Conservation (phyloP, 176 grass and related monocot genomes). For the Ensete ventricosum region DNA sequence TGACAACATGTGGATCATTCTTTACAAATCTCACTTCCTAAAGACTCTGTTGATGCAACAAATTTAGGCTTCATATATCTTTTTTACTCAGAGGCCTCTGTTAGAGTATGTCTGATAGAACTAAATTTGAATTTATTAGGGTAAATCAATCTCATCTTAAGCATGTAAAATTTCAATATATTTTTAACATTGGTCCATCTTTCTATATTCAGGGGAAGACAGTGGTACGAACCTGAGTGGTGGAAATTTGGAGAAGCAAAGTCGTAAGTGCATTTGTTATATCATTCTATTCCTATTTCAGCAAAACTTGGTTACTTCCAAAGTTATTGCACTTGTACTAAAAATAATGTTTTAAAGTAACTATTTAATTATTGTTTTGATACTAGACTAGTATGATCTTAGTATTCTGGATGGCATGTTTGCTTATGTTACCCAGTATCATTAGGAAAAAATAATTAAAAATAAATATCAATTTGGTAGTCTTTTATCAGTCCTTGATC, state of each 20-base stretch:
- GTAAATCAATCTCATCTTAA: not conserved
- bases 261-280: slow-evolving; percentile 43
- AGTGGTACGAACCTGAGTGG: slow-evolving; percentile 99
- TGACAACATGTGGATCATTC: not conserved
- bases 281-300: not conserved
- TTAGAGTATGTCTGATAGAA: not conserved
- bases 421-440: too few relatives aligned
- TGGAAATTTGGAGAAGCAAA: slow-evolving; percentile 99
- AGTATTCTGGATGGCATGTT: too few relatives aligned
- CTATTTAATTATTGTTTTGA: too few relatives aligned
- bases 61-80: not conserved
- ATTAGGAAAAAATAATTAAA: too few relatives aligned
- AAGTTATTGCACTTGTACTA: too few relatives aligned
- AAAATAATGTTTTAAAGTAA: too few relatives aligned
- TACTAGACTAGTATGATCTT: too few relatives aligned
- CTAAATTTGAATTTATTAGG: not conserved
- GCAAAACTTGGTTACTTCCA: not conserved
- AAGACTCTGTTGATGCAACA: not conserved
- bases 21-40: not conserved
- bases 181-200: not conserved
- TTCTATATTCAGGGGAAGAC: slow-evolving; percentile 58
- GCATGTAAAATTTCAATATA: not conserved
- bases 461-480: too few relatives aligned
- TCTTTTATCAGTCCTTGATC: too few relatives aligned
- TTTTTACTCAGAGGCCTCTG: not conserved